Base-by-base conservation (phyloP, 2,329 filamentous ascomycete species). In the Ophiostoma sp. region DNA sequence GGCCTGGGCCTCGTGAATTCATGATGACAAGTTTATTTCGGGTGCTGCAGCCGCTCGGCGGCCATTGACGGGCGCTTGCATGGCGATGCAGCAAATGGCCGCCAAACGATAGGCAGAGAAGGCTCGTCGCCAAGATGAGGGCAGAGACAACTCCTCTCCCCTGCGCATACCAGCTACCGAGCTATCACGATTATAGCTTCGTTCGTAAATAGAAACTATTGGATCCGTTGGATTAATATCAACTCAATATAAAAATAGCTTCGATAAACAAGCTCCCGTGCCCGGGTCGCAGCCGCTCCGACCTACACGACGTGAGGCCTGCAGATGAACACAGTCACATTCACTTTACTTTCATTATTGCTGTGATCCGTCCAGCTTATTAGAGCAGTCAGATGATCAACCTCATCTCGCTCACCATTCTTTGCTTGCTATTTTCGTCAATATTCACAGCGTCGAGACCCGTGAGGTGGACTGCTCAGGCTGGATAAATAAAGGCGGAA, bases 41-140 rank as follows among this genome's bases (percentile, higher is more conserved):
- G 52, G 23, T 60, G 54, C 57, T 62, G 57, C 15, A 62, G 57
- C 23, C n/a, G 52, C 11, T 57, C 52, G n/a, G 52, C 23, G 23
- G 52, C 57, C 57, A 20, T 4, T 33, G 57, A 33, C 4, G 27
- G 57, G 57, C 57, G 57, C 57, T 31, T 62, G 57, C 57, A 33
- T 62, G 57, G 13, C 23, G 57, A 62, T 62, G 27, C 13, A 62
- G 27, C 57, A 62, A 57, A 57, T 27, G 52, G 57, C 57, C 27
- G 15, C 23, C 27, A 33, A 57, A 62, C 33, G 27, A 62, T 62
- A 33, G 57, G 57, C 23, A 62, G 13, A 33, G 23, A 62, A 13
- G 52, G 6, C 57, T 15, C 17, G 27, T 62, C 27, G 57, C 15
- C 57, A 62, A 62, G n/a, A 5, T 57, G n/a, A 57, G 20, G 44